Evolutionary conservation across 768 basidiomycete genomes (phyloP).

Genomic region (Naematelia encephala): DNA sequence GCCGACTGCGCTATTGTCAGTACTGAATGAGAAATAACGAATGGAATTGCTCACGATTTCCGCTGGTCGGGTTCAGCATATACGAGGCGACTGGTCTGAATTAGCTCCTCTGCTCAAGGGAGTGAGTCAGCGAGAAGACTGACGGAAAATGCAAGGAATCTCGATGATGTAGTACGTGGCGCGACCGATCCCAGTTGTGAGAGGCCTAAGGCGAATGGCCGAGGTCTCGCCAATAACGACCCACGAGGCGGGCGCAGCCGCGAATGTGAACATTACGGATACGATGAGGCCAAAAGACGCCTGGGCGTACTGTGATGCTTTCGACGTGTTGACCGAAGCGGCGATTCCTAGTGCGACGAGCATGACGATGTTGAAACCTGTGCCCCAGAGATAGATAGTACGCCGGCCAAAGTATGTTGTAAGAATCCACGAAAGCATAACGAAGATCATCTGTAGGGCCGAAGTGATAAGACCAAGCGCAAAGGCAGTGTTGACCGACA

Average conservation of each 20-base stretch:
- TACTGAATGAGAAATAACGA: neutral
- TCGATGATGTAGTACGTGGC: slow-evolving; percentile 43
- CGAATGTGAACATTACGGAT: slow-evolving; percentile 34
- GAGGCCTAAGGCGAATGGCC: slow-evolving; percentile 33
- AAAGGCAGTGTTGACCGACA: slow-evolving; percentile 28
- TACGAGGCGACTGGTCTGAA: slow-evolving; percentile 27
- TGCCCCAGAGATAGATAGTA: slow-evolving; percentile 42
- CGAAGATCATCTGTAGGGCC: slow-evolving; percentile 29
- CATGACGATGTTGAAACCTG: slow-evolving; percentile 32
- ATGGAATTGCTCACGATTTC: slow-evolving; percentile 20
- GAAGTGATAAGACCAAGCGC: slow-evolving; percentile 44
- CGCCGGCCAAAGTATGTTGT: slow-evolving; percentile 43
- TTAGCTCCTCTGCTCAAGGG: slow-evolving; percentile 3
- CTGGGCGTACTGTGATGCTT: slow-evolving; percentile 27
- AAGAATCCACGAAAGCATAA: slow-evolving; percentile 34
- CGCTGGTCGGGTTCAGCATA: slow-evolving; percentile 42
- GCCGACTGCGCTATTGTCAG: slow-evolving; percentile 14
- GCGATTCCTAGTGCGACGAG: slow-evolving; percentile 40
- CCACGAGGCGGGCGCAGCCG: slow-evolving; percentile 34
- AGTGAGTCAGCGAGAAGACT: neutral
- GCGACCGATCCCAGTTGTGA: slow-evolving; percentile 43
- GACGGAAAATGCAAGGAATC: slow-evolving; percentile 36
- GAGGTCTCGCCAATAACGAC: slow-evolving; percentile 39
- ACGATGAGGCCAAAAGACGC: slow-evolving; percentile 38
- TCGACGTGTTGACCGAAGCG: slow-evolving; percentile 24